Conservation (phyloP, 1,139 yeast species). For the Saccharomyces uvarum region DNA sequence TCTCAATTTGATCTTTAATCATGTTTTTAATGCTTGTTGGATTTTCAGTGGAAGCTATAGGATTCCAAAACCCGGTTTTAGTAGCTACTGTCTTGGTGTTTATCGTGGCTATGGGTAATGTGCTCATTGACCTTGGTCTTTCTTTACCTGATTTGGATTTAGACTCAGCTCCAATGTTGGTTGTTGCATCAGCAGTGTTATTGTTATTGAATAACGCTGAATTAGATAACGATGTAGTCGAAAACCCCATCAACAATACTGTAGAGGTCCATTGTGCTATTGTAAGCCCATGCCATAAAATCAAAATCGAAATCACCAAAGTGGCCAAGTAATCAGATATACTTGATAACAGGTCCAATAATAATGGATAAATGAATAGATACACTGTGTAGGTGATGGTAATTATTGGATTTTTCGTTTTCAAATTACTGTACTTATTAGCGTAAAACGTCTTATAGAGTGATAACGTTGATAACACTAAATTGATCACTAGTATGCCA, state of each 20-base stretch:
- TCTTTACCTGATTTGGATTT: slow-evolving; percentile 2
- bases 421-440: slow-evolving; percentile 25
- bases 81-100: slow-evolving; percentile 1
- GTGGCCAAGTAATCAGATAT: slow-evolving; percentile 29
- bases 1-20: slow-evolving; percentile 38
- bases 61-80: slow-evolving; percentile 30
- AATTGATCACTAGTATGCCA: slow-evolving; percentile 27
- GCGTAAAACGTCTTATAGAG: slow-evolving; percentile 34
- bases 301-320: slow-evolving; percentile 23
- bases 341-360: slow-evolving; percentile 16
- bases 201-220: slow-evolving; percentile 12
- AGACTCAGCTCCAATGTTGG: slow-evolving; percentile 3
- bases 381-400: slow-evolving; percentile 28
- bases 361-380: slow-evolving; percentile 23
- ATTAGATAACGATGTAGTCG: slow-evolving; percentile 24
- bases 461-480: slow-evolving; percentile 30
- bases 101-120: slow-evolving; percentile 9
- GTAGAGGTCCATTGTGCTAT: slow-evolving; percentile 33
- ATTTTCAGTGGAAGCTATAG: slow-evolving; percentile 46
- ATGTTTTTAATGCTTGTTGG: slow-evolving; percentile 36
- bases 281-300: slow-evolving; percentile 27
- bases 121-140: slow-evolving; percentile 8
- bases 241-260: slow-evolving; percentile 28
- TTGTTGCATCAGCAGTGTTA: slow-evolving; percentile 5
- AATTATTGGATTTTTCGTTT: slow-evolving; percentile 30